Evolutionary conservation across 2,329 filamentous ascomycete species (phyloP).

Genomic region (Trichoderma arundinaceum): DNA sequence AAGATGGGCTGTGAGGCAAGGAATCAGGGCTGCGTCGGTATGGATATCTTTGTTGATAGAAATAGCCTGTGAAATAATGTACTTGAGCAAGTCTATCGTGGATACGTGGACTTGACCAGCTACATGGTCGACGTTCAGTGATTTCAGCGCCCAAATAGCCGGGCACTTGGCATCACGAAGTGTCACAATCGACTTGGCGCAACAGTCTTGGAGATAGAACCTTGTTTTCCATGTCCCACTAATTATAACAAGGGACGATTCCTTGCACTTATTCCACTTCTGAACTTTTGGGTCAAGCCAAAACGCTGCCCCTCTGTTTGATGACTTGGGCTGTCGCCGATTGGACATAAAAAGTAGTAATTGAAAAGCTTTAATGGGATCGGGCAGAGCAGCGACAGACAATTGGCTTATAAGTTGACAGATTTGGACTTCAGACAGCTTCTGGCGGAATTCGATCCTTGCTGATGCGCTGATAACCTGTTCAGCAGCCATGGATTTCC

Average conservation of each 20-base stretch:
- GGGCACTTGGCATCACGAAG: neutral
- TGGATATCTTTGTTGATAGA: neutral
- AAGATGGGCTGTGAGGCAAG: neutral
- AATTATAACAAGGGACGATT: neutral
- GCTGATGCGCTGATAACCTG: neutral
- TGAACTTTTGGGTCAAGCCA: neutral
- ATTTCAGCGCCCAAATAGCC: neutral
- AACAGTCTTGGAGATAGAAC: neutral
- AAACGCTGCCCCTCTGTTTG: neutral
- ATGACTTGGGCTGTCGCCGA: neutral
- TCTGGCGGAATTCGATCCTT: neutral
- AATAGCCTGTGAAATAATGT: neutral
- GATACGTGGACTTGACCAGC: neutral
- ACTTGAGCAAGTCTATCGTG: neutral
- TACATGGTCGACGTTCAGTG: neutral
- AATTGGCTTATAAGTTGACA: neutral
- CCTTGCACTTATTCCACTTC: neutral
- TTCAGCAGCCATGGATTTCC: neutral
- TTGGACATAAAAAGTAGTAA: neutral
- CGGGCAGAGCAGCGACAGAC: neutral
- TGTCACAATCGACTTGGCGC: neutral
- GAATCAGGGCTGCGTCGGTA: neutral
- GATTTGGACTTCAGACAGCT: neutral
- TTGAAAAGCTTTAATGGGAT: neutral
- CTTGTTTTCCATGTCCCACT: neutral